These are phyloP conservation scores for Candida coquimbonensis DNA, from an alignment of 805 yeast genomes.

Conservation along the genomic window DNA sequence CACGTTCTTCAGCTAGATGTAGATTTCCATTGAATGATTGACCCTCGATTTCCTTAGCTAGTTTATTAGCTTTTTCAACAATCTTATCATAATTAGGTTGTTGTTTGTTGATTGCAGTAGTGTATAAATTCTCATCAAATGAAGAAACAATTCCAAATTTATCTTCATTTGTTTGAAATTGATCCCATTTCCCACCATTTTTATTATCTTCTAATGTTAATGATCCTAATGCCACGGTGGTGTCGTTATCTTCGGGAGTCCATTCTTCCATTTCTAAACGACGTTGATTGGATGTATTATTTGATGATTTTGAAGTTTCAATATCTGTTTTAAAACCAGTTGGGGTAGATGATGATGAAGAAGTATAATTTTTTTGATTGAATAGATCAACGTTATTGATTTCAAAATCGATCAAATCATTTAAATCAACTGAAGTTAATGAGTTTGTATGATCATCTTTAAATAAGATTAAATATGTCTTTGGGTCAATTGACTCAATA, in stretches of 20 bases:
- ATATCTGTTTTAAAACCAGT: slow-evolving; percentile 68
- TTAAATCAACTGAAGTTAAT: slow-evolving; percentile 22
- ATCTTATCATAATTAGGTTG: slow-evolving; percentile 70
- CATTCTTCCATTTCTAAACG: slow-evolving; percentile 67
- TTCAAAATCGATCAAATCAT: slow-evolving; percentile 34
- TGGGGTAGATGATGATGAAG: slow-evolving; percentile 32
- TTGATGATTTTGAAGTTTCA: slow-evolving; percentile 51
- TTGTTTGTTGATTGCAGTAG: slow-evolving; percentile 63
- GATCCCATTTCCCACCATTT: slow-evolving; percentile 62
- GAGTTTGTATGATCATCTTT: slow-evolving; percentile 19
- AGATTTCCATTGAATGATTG: slow-evolving; percentile 57
- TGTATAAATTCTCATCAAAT: slow-evolving; percentile 77
- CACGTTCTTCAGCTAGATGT: slow-evolving; percentile 92
- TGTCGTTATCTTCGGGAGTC: slow-evolving; percentile 57
- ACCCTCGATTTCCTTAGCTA: slow-evolving; percentile 80
- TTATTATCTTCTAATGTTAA: slow-evolving; percentile 29
- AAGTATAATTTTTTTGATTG: slow-evolving; percentile 23
- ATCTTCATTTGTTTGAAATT: slow-evolving; percentile 83
- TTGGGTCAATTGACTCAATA: slow-evolving; percentile 49
- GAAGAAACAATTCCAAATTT: slow-evolving; percentile 85
- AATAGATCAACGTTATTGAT: slow-evolving; percentile 28
- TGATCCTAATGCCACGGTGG: slow-evolving; percentile 14
- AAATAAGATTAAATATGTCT: slow-evolving; percentile 26
- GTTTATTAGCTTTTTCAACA: slow-evolving; percentile 59
- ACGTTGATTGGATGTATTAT: slow-evolving; percentile 33